Evolutionary conservation across 805 yeast species (phyloP).

Genomic region (Saturnispora hagleri): DNA sequence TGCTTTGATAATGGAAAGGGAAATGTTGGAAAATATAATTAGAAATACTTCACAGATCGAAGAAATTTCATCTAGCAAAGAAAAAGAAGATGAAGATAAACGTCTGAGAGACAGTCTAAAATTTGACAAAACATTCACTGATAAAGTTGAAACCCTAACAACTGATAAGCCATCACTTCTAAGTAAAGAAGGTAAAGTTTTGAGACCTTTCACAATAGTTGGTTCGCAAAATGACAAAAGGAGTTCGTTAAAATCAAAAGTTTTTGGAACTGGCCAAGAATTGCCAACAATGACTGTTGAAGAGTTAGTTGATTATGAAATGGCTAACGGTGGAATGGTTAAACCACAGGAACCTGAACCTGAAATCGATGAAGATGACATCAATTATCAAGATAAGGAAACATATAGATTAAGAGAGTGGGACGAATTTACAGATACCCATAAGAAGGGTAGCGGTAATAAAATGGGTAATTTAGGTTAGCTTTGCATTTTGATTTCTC

Average conservation of each 20-base stretch:
- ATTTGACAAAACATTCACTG: conserved; percentile 46
- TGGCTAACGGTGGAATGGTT: conserved; percentile 74
- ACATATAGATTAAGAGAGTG: conserved; percentile 76
- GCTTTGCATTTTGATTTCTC: not conserved
- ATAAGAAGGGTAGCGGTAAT: conserved; percentile 87
- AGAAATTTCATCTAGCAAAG: conserved; percentile 8
- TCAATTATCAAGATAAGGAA: conserved; percentile 47
- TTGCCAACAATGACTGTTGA: conserved; percentile 94
- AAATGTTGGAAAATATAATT: conserved; percentile 41
- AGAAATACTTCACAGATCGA: conserved; percentile 7
- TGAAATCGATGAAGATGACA: conserved; percentile 53
- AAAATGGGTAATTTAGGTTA: conserved; percentile 57
- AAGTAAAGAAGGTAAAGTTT: conserved; percentile 65
- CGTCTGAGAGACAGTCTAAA: conserved; percentile 9
- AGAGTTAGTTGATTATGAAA: conserved; percentile 79
- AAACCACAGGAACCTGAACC: conserved; percentile 33
- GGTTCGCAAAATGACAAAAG: conserved; percentile 32
- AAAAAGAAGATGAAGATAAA: conserved; percentile 7
- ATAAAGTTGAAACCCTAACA: conserved; percentile 37
- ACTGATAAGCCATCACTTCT: conserved; percentile 38
- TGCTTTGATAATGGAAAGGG: conserved; percentile 52
- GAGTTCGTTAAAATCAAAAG: conserved; percentile 50
- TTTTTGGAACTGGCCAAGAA: conserved; percentile 85
- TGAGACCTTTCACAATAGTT: conserved; percentile 75
- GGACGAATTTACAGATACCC: conserved; percentile 88